A percentile compares a stretch with the other conserved stretches of the same genome.
Conservation (phyloP, 805 yeast genomes). For the Isabelozyma rhagii region DNA sequence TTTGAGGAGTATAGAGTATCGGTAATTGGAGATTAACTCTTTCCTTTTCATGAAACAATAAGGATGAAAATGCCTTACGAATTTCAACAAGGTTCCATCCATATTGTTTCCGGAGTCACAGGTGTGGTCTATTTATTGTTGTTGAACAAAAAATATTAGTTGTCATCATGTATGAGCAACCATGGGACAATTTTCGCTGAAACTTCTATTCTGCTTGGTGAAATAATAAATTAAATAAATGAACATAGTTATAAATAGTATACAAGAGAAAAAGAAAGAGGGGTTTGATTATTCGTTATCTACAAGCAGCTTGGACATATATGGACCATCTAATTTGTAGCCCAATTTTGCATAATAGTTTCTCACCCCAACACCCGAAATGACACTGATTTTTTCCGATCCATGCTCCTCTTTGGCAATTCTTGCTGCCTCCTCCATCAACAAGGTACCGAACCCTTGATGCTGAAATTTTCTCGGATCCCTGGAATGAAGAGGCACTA, state of each 20-base stretch:
- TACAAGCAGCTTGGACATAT: conserved; percentile 70
- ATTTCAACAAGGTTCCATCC: too few relatives aligned
- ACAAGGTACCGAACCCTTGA: conserved; percentile 95
- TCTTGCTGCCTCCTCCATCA: conserved; percentile 98
- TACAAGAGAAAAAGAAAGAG: neutral
- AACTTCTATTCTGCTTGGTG: too few relatives aligned
- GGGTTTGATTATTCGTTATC: conserved; percentile 3
- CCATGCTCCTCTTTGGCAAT: conserved; percentile 96
- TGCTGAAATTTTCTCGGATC: conserved; percentile 98
- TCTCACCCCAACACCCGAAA: conserved; percentile 96
- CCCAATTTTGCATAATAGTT: conserved; percentile 93
- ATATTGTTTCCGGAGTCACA: too few relatives aligned
- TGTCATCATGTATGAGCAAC: too few relatives aligned
- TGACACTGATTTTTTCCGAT: conserved; percentile 84
- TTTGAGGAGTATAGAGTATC: too few relatives aligned
- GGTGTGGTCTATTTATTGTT: too few relatives aligned
- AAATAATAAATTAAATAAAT: too few relatives aligned
- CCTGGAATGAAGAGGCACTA: conserved; percentile 91
- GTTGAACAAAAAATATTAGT: too few relatives aligned
- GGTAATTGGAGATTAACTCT: too few relatives aligned
- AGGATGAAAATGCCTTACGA: too few relatives aligned
- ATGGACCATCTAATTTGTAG: conserved; percentile 91
- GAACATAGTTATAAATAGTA: neutral
- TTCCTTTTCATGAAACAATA: too few relatives aligned
- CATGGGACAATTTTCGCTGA: too few relatives aligned